These are phyloP conservation scores for Auricularia cornea DNA, from an alignment of 768 basidiomycete genomes.

Conservation along the genomic window DNA sequence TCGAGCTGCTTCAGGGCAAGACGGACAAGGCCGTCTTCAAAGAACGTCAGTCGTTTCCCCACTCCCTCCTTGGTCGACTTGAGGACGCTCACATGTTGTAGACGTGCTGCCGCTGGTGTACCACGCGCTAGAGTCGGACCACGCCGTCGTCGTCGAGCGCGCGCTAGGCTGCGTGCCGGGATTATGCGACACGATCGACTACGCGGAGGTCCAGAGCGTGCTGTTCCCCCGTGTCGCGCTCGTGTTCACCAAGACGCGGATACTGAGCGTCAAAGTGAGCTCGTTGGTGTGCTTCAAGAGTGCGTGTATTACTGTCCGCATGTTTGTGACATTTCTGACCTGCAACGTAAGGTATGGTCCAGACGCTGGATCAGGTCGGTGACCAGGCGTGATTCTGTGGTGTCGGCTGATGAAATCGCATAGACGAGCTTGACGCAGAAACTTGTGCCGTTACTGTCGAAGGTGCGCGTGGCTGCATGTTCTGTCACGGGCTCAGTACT, in stretches of 20 bases:
- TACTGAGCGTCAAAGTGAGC: slow-evolving; percentile 85
- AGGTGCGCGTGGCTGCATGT: slow-evolving; percentile 81
- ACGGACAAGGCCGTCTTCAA: slow-evolving; percentile 79
- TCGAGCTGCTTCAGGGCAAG: slow-evolving; percentile 80
- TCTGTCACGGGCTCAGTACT: neutral
- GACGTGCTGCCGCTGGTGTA: slow-evolving; percentile 96
- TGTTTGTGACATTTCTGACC: neutral
- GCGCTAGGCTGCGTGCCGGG: slow-evolving; percentile 77
- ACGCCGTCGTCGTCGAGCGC: slow-evolving; percentile 83
- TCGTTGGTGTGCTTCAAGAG: slow-evolving; percentile 64
- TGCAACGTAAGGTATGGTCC: slow-evolving; percentile 57
- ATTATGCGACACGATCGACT: slow-evolving; percentile 89
- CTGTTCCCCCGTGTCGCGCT: slow-evolving; percentile 90
- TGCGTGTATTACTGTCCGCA: neutral
- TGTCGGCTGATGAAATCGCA: slow-evolving; percentile 18
- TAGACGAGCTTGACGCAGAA: slow-evolving; percentile 83
- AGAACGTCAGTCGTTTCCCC: slow-evolving; percentile 51
- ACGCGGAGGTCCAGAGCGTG: slow-evolving; percentile 86
- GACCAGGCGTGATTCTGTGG: slow-evolving; percentile 28
- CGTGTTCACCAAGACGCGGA: slow-evolving; percentile 87
- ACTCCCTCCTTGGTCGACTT: too few species aligned
- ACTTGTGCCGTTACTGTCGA: slow-evolving; percentile 86
- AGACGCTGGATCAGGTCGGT: slow-evolving; percentile 64
- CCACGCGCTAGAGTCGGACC: slow-evolving; percentile 93
- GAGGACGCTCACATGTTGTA: slow-evolving; percentile 26